Base-by-base conservation (phyloP, 2,329 filamentous ascomycete species). In the Xylaria sp. region DNA sequence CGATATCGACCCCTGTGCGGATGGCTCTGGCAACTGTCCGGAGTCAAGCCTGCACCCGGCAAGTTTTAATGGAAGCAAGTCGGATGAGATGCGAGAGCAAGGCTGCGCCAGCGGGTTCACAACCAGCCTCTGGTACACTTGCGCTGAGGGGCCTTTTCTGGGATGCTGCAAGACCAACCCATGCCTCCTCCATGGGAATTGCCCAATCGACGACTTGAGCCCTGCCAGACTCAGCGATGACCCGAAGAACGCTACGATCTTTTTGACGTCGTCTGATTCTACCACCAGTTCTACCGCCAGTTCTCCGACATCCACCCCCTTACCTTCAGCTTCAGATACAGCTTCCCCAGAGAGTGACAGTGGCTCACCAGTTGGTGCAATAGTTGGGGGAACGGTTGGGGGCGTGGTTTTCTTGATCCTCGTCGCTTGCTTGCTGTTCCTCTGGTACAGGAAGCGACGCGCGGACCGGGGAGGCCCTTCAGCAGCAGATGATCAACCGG, bases 81-180 rank as follows among this genome's bases (percentile, higher is more conserved):
- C 62, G 37, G 3, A 21, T 34, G 38, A 53, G 1, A 65, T 63
- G 39, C 40, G 21, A 2, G 5, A 19, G 1, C 54, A 65, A 53
- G 45, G 9, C 21, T 65, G 64, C 42, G 42, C 43, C 17, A 16
- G 2, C 13, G 41, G 56, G n/a, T 24, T 22, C 7, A 16, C 17
- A 7, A 2, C 16, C 19, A 9, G 38, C 1, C 1, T 17, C 5
- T 66, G 63, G 64, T 66, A 61, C 38, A 64, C 62, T 2, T 66
- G 64, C 54, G 18, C 1, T 8, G 38, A 4, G 24, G 55, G 56
- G 11, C 54, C 59, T 4, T 66, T 66, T 40, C n/a, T 66, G 13
- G 64, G 64, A 3, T 66, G 64, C 52, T 66, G 64, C 54, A 20
- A 20, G 17, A 52, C 52, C 11, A 59, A 63, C 39, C 54, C 63